Evolutionary conservation across 2,329 filamentous ascomycete genomes (phyloP).

Genomic region (Fusarium sp.): DNA sequence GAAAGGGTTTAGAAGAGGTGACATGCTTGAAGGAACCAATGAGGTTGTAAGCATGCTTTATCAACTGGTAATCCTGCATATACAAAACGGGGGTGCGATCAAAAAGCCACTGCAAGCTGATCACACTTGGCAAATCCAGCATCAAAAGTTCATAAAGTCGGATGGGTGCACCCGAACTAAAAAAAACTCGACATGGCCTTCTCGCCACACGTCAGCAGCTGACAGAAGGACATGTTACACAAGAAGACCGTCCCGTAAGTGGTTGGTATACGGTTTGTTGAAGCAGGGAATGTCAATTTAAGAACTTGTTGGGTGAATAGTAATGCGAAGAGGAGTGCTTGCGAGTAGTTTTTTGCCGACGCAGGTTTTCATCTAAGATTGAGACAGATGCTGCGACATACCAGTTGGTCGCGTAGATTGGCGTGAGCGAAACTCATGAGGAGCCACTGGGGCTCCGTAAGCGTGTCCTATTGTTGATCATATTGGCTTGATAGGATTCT

Average conservation of each 20-base stretch:
- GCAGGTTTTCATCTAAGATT: neutral
- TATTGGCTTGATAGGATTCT: neutral
- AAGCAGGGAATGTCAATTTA: neutral
- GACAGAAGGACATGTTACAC: neutral
- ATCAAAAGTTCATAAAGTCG: slow-evolving; percentile 1
- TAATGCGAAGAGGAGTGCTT: neutral
- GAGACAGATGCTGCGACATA: slow-evolving; percentile 7
- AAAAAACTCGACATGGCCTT: neutral
- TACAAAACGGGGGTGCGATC: slow-evolving; percentile 11
- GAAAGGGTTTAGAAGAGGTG: neutral
- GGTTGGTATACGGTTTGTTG: neutral
- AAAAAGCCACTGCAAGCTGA: slow-evolving; percentile 2
- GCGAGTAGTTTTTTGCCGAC: neutral
- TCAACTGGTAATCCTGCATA: slow-evolving; percentile 14
- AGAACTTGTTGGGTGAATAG: neutral
- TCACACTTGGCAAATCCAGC: slow-evolving; percentile 7
- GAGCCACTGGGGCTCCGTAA: neutral
- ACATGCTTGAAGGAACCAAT: slow-evolving; percentile 10
- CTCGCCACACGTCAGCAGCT: neutral
- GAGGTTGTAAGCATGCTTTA: neutral
- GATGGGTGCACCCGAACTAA: neutral
- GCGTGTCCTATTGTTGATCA: neutral
- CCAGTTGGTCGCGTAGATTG: slow-evolving; percentile 8
- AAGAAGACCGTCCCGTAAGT: neutral
- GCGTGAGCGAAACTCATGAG: slow-evolving; percentile 2